Evolutionary conservation across 345 rosid species (phyloP).

Genomic region (Eutrema japonicum): DNA sequence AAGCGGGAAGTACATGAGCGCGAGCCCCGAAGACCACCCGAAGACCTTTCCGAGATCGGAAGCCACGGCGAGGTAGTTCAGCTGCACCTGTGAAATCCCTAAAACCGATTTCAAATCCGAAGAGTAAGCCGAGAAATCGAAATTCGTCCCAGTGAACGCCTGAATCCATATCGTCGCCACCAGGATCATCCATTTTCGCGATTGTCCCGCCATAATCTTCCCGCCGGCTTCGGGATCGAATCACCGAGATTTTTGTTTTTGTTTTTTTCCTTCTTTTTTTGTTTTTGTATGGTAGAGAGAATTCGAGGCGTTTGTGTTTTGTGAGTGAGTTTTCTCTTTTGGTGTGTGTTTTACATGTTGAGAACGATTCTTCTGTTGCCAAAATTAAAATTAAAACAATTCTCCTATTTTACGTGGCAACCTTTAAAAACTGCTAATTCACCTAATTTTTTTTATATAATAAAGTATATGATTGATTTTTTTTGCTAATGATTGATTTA

Average conservation of each 20-base stretch:
- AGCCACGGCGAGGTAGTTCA: constrained; percentile 89
- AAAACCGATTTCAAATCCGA: constrained; percentile 70
- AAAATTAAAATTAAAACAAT: neutral
- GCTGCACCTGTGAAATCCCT: constrained; percentile 88
- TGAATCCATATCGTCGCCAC: constrained; percentile 96
- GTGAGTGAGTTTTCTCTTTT: constrained; percentile 22
- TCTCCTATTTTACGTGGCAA: constrained; percentile 27
- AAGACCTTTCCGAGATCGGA: constrained; percentile 91
- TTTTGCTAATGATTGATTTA: neutral
- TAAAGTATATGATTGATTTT: neutral
- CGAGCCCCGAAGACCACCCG: constrained; percentile 97
- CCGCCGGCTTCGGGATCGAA: constrained; percentile 1
- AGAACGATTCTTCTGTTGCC: neutral
- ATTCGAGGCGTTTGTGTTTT: constrained; percentile 24
- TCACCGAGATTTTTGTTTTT: neutral
- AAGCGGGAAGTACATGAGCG: constrained; percentile 72
- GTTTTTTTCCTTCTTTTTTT: neutral
- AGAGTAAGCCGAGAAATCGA: constrained; percentile 92
- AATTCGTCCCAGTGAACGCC: constrained; percentile 94
- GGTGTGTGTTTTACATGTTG: neutral
- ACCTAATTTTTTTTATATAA: neutral
- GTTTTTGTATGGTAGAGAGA: constrained; percentile 40
- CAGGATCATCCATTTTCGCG: constrained; percentile 91
- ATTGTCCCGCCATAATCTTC: constrained; percentile 68
- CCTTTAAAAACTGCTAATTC: neutral